Percentiles rank a stretch among this genome's conserved stretches.
These are phyloP conservation scores for Saccharomycopsis sp. DNA, from an alignment of 805 yeast species.

Conservation along the genomic window DNA sequence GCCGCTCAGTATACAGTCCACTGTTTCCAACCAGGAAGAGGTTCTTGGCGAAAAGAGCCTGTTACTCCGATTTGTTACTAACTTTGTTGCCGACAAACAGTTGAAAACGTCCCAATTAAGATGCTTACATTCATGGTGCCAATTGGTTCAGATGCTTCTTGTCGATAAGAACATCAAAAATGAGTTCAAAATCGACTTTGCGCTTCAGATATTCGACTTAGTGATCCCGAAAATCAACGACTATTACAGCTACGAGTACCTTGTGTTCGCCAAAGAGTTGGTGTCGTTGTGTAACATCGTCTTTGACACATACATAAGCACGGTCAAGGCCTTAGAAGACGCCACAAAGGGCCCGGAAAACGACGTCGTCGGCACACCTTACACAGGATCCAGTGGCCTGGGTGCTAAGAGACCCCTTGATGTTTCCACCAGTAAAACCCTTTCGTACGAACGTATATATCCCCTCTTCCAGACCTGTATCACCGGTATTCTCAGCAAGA, in stretches of 20 bases:
- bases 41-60: constrained; percentile 23
- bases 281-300: constrained; percentile 70
- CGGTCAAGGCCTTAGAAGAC: constrained; percentile 29
- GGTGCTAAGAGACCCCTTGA: background rate
- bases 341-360: constrained; percentile 34
- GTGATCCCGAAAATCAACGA: constrained; percentile 72
- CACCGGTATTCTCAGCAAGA: constrained; percentile 64
- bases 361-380: constrained; percentile 27
- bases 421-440: constrained; percentile 13
- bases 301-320: constrained; percentile 44
- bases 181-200: constrained; percentile 37
- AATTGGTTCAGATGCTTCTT: constrained; percentile 65
- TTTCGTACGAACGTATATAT: constrained; percentile 47
- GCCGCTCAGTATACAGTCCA: background rate
- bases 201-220: constrained; percentile 69
- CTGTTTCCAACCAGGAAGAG: constrained; percentile 23
- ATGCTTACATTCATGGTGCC: constrained; percentile 78
- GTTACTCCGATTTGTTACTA: constrained; percentile 35
- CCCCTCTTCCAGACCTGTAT: constrained; percentile 70
- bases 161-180: constrained; percentile 41
- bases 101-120: constrained; percentile 49
- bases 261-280: constrained; percentile 64
- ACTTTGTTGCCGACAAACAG: constrained; percentile 40
- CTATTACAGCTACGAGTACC: constrained; percentile 55
- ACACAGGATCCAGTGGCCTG: constrained; percentile 6